Evolutionary conservation across 2,329 filamentous ascomycete species (phyloP).

Genomic region (Mollisiaceae sp.): DNA sequence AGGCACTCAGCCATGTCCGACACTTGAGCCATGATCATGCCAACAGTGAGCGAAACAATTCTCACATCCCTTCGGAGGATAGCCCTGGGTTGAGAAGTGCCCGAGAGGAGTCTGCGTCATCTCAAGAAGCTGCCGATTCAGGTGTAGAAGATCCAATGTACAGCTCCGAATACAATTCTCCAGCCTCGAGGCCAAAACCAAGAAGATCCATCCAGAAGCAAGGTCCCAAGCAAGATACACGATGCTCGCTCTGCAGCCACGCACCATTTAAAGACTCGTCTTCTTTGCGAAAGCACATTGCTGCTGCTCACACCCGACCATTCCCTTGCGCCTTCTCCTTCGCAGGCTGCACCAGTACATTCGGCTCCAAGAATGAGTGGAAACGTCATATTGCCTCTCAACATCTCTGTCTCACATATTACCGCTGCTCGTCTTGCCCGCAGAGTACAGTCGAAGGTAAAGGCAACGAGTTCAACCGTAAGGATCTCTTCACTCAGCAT

Average conservation of each 20-base stretch:
- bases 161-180: slow-evolving; percentile 43
- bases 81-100: slow-evolving; percentile 41
- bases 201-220: slow-evolving; percentile 43
- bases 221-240: slow-evolving; percentile 62
- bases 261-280: slow-evolving; percentile 71
- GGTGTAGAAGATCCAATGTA: slow-evolving; percentile 48
- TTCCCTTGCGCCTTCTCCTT: slow-evolving; percentile 87
- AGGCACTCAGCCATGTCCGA: slow-evolving; percentile 67
- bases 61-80: slow-evolving; percentile 41
- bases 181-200: slow-evolving; percentile 41
- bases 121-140: slow-evolving; percentile 47
- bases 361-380: slow-evolving; percentile 97
- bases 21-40: slow-evolving; percentile 55
- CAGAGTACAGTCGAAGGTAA: slow-evolving; percentile 59
- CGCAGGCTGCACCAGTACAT: slow-evolving; percentile 82
- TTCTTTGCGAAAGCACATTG: slow-evolving; percentile 69
- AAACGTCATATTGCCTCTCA: slow-evolving; percentile 93
- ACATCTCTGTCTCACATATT: slow-evolving; percentile 75
- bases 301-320: slow-evolving; percentile 70
- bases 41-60: slow-evolving; percentile 40
- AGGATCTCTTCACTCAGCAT: slow-evolving; percentile 95
- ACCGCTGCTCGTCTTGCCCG: slow-evolving; percentile 67
- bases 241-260: slow-evolving; percentile 66
- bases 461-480: slow-evolving; percentile 83
- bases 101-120: slow-evolving; percentile 50